These are phyloP conservation scores for Vinca minor DNA, from an alignment of 257 asterid genomes.

Conservation along the genomic window DNA sequence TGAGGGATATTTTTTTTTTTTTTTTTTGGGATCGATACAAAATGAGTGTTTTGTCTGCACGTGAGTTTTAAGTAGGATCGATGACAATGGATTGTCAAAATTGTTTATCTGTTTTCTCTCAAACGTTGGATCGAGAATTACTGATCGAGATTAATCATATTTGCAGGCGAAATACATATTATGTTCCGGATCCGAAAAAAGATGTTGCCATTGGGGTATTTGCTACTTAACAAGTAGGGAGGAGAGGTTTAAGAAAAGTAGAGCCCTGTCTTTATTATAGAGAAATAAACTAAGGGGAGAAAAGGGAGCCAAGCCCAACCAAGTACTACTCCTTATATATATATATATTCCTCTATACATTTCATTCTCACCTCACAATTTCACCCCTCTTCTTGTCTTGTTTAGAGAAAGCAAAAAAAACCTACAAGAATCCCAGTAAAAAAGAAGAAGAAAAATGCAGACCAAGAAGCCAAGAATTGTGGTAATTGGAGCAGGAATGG, in stretches of 20 bases:
- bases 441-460: constrained; percentile 59
- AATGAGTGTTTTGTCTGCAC: too few species aligned
- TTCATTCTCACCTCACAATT: constrained; percentile 22
- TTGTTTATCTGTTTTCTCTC: too few species aligned
- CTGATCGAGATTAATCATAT: too few species aligned
- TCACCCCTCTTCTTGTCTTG: neutral
- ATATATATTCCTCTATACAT: constrained; percentile 23
- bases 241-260: constrained; percentile 24
- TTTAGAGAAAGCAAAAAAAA: neutral
- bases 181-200: too few species aligned
- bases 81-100: too few species aligned
- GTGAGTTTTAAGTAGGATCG: too few species aligned
- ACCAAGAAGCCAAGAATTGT: constrained; percentile 53
- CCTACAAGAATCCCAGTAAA: neutral
- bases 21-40: too few species aligned
- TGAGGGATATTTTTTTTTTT: too few species aligned
- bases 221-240: constrained; percentile 6
- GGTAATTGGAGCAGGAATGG: constrained; percentile 90
- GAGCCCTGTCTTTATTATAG: constrained; percentile 23
- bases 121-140: too few species aligned
- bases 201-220: constrained; percentile 9
- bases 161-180: too few species aligned
- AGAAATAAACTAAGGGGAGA: constrained; percentile 15
- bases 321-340: constrained; percentile 21
- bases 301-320: constrained; percentile 3